Percentiles rank a stretch among this genome's conserved stretches.
Evolutionary conservation across 78 protist species (phyloP).

Genomic region (Polysphondylium violaceum): DNA sequence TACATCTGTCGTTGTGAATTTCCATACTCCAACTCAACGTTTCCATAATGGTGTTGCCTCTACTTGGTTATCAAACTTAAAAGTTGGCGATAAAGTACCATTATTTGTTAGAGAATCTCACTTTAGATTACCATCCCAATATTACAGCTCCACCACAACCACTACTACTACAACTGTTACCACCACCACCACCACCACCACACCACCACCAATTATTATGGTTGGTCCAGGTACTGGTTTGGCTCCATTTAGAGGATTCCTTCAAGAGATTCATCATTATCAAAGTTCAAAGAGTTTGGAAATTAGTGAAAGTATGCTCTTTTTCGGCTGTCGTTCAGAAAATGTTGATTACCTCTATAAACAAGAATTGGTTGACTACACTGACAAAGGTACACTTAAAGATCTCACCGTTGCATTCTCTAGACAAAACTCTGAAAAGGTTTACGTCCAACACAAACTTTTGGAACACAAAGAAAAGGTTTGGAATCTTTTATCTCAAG

Average conservation of each 20-base stretch:
- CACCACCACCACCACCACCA: not conserved
- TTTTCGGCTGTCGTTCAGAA: conserved; percentile 92
- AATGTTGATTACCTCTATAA: conserved; percentile 89
- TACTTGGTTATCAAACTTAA: conserved; percentile 67
- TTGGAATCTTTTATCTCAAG: conserved; percentile 56
- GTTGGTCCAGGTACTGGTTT: conserved; percentile 98
- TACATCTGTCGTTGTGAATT: conserved; percentile 86
- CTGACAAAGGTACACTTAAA: conserved; percentile 34
- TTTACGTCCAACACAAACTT: conserved; percentile 88
- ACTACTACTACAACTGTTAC: not conserved
- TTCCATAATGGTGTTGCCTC: conserved; percentile 89
- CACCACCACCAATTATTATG: conserved; percentile 95
- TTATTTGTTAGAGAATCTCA: conserved; percentile 83
- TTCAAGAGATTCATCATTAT: conserved; percentile 74
- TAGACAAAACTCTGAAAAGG: conserved; percentile 54
- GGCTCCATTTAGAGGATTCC: conserved; percentile 96
- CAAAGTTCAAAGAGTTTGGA: not conserved
- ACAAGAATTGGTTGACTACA: conserved; percentile 79
- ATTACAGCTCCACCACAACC: not conserved
- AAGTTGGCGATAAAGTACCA: conserved; percentile 69
- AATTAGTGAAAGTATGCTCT: conserved; percentile 69
- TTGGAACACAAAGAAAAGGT: conserved; percentile 54
- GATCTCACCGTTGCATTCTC: conserved; percentile 80
- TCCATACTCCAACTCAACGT: conserved; percentile 67
- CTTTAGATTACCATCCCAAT: conserved; percentile 86